phyloP scores from a whole-genome alignment of 169 alveolate genomes.

The Fabrea salina region DNA sequence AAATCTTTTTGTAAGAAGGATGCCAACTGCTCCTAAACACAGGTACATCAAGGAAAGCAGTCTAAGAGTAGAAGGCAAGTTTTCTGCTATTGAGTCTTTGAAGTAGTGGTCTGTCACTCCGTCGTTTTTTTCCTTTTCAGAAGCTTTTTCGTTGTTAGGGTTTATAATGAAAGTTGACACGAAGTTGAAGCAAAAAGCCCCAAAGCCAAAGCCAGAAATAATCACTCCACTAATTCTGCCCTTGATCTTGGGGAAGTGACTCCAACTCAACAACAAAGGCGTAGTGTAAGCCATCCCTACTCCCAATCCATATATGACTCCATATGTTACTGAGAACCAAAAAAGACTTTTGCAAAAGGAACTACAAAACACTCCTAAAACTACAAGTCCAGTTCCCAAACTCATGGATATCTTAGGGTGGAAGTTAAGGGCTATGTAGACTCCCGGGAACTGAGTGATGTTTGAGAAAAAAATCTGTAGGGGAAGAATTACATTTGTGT shows the following conservation, averaged over 20 bases:
- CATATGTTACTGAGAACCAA: slow-evolving; percentile 17
- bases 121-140: not conserved
- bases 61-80: slow-evolving; percentile 11
- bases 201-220: slow-evolving; percentile 69
- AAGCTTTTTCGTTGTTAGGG: slow-evolving; percentile 50
- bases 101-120: not conserved
- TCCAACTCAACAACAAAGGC: slow-evolving; percentile 69
- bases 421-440: too few relatives aligned
- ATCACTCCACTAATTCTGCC: slow-evolving; percentile 72
- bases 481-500: not conserved
- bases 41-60: not conserved
- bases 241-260: slow-evolving; percentile 56
- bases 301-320: slow-evolving; percentile 61
- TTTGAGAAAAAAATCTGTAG: not conserved
- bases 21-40: not conserved
- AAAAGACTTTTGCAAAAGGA: not conserved
- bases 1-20: not conserved
- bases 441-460: too few relatives aligned
- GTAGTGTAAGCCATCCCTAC: slow-evolving; percentile 63
- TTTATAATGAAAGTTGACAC: slow-evolving; percentile 55
- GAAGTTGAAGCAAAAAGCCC: slow-evolving; percentile 57
- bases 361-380: not conserved
- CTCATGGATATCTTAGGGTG: too few relatives aligned
- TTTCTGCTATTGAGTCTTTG: not conserved
- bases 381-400: slow-evolving; percentile 3